These are phyloP conservation scores for Jacaranda copaia DNA, from an alignment of 257 asterid species.

Conservation along the genomic window DNA sequence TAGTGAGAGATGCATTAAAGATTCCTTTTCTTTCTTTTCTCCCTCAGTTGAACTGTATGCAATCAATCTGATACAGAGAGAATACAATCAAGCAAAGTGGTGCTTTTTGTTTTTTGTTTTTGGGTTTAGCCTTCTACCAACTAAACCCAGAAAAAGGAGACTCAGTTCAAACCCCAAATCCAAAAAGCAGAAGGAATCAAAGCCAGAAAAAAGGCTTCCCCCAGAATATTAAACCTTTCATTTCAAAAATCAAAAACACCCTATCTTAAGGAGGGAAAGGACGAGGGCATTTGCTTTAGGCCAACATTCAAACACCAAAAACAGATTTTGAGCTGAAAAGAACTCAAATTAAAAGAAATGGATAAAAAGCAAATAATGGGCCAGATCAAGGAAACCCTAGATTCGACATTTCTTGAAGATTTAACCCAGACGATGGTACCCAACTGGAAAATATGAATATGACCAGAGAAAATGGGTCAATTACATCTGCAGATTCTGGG, in stretches of 20 bases:
- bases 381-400: slow-evolving; percentile 39
- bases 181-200: slow-evolving; percentile 64
- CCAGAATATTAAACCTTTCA: slow-evolving; percentile 70
- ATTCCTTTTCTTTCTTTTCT: slow-evolving; percentile 24
- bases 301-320: slow-evolving; percentile 55
- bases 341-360: slow-evolving; percentile 24
- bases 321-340: slow-evolving; percentile 42
- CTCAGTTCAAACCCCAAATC: slow-evolving; percentile 49
- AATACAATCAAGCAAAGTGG: slow-evolving; percentile 41
- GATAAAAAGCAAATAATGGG: slow-evolving; percentile 19
- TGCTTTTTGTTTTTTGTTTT: slow-evolving; percentile 25
- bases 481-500: slow-evolving; percentile 11
- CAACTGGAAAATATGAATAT: slow-evolving; percentile 1
- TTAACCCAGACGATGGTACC: slow-evolving; percentile 23
- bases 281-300: slow-evolving; percentile 47
- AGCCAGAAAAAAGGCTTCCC: slow-evolving; percentile 56
- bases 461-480: slow-evolving; percentile 3
- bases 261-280: slow-evolving; percentile 58
- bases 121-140: slow-evolving; percentile 56
- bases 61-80: slow-evolving; percentile 41
- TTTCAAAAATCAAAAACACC: slow-evolving; percentile 66
- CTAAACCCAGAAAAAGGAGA: slow-evolving; percentile 55
- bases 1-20: slow-evolving; percentile 87
- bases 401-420: slow-evolving; percentile 34
- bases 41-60: slow-evolving; percentile 13